phyloP scores from a whole-genome alignment of 805 yeast genomes.

The Candida maltosa region DNA sequence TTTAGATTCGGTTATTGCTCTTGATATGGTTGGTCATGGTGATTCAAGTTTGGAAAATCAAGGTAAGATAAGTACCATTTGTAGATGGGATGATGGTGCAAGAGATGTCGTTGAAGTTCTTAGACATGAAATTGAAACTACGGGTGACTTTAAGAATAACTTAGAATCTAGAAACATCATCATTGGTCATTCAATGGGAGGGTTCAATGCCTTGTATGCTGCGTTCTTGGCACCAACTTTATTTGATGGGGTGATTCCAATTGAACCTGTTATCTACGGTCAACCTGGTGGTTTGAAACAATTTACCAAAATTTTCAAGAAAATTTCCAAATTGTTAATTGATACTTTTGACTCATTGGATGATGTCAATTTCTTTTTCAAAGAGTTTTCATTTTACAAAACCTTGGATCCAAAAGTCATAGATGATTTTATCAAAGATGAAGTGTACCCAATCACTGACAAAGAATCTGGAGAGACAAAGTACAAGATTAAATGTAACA shows the following conservation, averaged over 20 bases:
- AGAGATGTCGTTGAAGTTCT: constrained; percentile 51
- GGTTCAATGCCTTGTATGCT: constrained; percentile 48
- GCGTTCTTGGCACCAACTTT: constrained; percentile 48
- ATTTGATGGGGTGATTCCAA: constrained; percentile 49
- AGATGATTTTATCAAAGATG: constrained; percentile 43
- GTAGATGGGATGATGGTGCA: constrained; percentile 66
- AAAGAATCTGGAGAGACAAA: constrained; percentile 28
- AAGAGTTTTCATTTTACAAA: constrained; percentile 41
- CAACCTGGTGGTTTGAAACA: constrained; percentile 10
- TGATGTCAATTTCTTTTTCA: constrained; percentile 43
- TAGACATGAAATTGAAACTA: constrained; percentile 32
- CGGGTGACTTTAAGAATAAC: constrained; percentile 28
- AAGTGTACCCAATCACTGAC: constrained; percentile 28
- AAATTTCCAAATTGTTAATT: constrained; percentile 19
- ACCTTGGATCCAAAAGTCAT: constrained; percentile 42
- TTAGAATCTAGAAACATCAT: constrained; percentile 39
- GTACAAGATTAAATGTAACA: constrained; percentile 37
- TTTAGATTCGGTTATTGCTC: constrained; percentile 44
- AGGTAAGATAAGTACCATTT: constrained; percentile 51
- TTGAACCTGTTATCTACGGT: constrained; percentile 58
- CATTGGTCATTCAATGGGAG: constrained; percentile 80
- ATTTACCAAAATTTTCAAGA: constrained; percentile 19
- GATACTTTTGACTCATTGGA: constrained; percentile 43
- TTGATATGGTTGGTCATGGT: constrained; percentile 65
- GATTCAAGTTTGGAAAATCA: constrained; percentile 61